A percentile compares a stretch with the other conserved stretches of the same genome.
Evolutionary conservation across 345 rosid species (phyloP).

Genomic region (Lenwebbia sp.): DNA sequence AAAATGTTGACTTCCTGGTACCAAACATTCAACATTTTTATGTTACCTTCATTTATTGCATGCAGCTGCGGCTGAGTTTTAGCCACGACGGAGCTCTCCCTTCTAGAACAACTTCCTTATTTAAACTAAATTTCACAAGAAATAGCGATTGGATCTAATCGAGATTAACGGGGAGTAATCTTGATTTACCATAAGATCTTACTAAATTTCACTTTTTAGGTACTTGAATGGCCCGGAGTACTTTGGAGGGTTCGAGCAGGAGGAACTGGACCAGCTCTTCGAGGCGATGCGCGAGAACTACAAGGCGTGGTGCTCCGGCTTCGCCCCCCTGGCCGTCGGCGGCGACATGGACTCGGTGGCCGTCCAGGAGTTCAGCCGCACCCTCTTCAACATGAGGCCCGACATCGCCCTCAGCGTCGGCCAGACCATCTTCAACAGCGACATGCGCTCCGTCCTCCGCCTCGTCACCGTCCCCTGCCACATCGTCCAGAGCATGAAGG

Average conservation of each 20-base stretch:
- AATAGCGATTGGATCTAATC: neutral
- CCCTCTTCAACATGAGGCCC: slow-evolving; percentile 91
- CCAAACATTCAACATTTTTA: neutral
- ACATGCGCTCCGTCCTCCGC: slow-evolving; percentile 49
- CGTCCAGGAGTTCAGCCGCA: slow-evolving; percentile 90
- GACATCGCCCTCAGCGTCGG: slow-evolving; percentile 75
- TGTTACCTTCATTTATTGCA: neutral
- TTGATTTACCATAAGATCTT: neutral
- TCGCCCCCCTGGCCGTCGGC: slow-evolving; percentile 75
- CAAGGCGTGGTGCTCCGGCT: slow-evolving; percentile 88
- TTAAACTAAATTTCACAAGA: neutral
- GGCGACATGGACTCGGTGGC: slow-evolving; percentile 88
- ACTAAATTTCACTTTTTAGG: slow-evolving; percentile 12
- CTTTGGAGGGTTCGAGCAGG: slow-evolving; percentile 83
- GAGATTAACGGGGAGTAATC: neutral
- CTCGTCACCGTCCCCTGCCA: slow-evolving; percentile 74
- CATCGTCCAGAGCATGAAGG: slow-evolving; percentile 72
- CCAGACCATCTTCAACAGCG: slow-evolving; percentile 67
- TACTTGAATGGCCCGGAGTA: slow-evolving; percentile 68
- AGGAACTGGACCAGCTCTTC: slow-evolving; percentile 65
- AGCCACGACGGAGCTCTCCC: neutral
- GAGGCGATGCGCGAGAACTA: slow-evolving; percentile 68
- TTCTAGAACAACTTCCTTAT: neutral
- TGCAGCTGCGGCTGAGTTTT: neutral
- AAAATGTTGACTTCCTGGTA: neutral